Evolutionary conservation across 2,329 filamentous ascomycete species (phyloP), one percentile per base, ranked within the genome.

Genomic region (Pezicula radicicola): DNA sequence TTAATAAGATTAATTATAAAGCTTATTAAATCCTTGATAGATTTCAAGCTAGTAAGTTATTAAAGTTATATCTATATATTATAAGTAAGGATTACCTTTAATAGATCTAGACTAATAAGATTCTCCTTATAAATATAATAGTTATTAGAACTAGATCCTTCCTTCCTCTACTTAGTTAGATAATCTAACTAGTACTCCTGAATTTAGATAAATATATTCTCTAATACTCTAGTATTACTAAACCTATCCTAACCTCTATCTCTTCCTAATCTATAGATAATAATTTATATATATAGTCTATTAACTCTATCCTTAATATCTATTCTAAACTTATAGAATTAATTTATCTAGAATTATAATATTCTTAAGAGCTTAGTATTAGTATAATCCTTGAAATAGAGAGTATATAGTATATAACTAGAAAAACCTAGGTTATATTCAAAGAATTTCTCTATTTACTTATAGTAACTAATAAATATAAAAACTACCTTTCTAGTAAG

Each of bases 401-500:
- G 73, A 33, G 76, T 70, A 10, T 81, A 71, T 0, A 88, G 88
- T 35, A 93, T 84, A 0, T 88, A 81, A 56, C 86, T 89, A 0
- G 79, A 74, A 3, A 92, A 72, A 0, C 89, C 88, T 0, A 83
- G 83, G 42, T 92, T 92, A 54, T 91, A 87, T 0, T 80, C 75
- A 45, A 89, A 91, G 64, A 92, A 90, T 0, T 76, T 76, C 59
- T 92, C 87, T 88, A 93, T 92, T 55, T 88, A 76, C 58, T 83
- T 84, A 46, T 75, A 75, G 66, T 92, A 92, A 0, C 89, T 88
- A 0, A 88, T 88, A 3, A 93, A 71, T 1, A 92, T 75, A 49
- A 92, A 88, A 0, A 85, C 81, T 0, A 92, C 67, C 58, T 87
- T 87, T 0, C 87, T 87, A 0, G 76, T 79, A 1, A 83, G 73